Conservation (phyloP, 2,329 filamentous ascomycete species). For the Exophiala alcalophila region DNA sequence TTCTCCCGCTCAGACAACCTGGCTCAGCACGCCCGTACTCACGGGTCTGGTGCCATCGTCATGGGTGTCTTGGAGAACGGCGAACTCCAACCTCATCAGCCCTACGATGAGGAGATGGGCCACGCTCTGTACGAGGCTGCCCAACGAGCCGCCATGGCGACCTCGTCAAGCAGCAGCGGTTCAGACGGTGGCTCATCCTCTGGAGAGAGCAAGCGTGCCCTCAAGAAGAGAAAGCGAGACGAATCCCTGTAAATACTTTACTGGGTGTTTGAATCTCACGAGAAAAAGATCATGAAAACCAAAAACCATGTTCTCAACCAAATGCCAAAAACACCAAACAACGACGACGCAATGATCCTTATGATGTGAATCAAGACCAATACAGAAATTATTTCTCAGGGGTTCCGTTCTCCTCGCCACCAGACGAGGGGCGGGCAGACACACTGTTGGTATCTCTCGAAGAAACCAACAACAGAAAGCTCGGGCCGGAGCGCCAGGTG, state of each 20-base stretch:
- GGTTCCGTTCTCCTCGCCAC: slow-evolving; percentile 5
- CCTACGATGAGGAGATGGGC: slow-evolving; percentile 64
- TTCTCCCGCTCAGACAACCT: slow-evolving; percentile 98
- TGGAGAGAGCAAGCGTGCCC: slow-evolving; percentile 49
- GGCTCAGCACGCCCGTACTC: slow-evolving; percentile 90
- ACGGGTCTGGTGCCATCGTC: slow-evolving; percentile 83
- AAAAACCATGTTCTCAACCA: no score
- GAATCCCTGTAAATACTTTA: slow-evolving; percentile 40
- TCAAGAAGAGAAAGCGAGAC: slow-evolving; percentile 77
- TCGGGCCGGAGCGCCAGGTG: slow-evolving; percentile 22
- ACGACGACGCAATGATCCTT: slow-evolving; percentile 27
- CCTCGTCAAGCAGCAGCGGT: slow-evolving; percentile 44
- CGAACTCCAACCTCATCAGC: slow-evolving; percentile 49
- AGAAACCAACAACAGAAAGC: no score
- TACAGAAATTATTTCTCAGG: slow-evolving; percentile 15
- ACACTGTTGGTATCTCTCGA: no score
- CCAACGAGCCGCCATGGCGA: slow-evolving; percentile 65
- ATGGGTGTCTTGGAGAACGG: slow-evolving; percentile 81
- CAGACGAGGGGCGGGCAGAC: slow-evolving; percentile 1
- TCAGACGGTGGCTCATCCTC: slow-evolving; percentile 32
- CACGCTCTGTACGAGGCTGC: slow-evolving; percentile 80
- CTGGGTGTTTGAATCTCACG: slow-evolving; percentile 24
- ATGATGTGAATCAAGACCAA: slow-evolving; percentile 26
- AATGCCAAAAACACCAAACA: slow-evolving; percentile 11
- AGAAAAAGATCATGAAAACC: slow-evolving; percentile 25